Evolutionary conservation across 129 eudicot genomes (phyloP), one percentile per base, ranked within the genome.

Genomic region (Heracleum sosnowskyi): DNA sequence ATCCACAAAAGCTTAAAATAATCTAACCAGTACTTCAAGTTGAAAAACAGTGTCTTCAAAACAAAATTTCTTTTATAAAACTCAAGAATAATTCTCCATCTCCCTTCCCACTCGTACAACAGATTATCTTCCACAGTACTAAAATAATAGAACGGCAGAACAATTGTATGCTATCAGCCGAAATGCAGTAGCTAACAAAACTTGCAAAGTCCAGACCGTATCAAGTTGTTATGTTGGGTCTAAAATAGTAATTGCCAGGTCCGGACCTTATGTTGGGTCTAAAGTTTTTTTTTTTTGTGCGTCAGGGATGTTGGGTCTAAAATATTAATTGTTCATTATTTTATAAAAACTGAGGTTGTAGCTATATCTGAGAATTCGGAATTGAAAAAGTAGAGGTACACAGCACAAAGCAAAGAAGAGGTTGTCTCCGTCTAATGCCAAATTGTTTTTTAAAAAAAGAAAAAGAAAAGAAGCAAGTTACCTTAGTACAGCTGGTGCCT

Each of bases 401-500:
- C 44, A 9, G 1, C 40, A 70, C 64, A 34, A 34, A 7, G 51
- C 76, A 37, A 24, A n/a, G 11, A n/a, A 3, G 4, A 2, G 33
- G 68, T 26, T n/a, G 68, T n/a, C 11, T 6, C 17, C 1, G 11
- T 60, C 68, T 60, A 26, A 60, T 60, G 16, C 33, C 33, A 60
- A 3, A 60, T 60, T 60, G 76, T 72, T 41, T 5, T 17, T 9
- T 24, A 17, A 62, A 69, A 15, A 41, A n/a, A n/a, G n/a, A n/a
- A n/a, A n/a, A n/a, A n/a, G n/a, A n/a, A 77, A 20, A 0, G 0
- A 12, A 64, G 62, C 20, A 64, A 41, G 15, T 42, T 90, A 96
- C 99, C 99, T 85, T 49, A 81, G 80, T 82, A 90, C 73, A 71
- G 88, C 81, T 24, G 97, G 96, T 72, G 86, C 83, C 77, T 69